Conservation (phyloP, 306 rosid genomes). For the Abrus precatorius region DNA sequence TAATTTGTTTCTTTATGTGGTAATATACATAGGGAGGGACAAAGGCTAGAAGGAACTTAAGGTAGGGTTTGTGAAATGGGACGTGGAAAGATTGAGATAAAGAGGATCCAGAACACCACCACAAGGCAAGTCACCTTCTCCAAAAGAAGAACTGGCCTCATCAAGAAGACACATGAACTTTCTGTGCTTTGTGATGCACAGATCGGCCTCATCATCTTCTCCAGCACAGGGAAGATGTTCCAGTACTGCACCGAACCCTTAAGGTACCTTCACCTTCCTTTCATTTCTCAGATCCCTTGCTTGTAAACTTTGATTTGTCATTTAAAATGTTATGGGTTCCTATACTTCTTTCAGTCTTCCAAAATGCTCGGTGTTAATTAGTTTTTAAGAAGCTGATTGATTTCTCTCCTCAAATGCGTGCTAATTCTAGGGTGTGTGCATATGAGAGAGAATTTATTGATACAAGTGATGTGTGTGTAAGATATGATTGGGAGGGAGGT, state of each 20-base stretch:
- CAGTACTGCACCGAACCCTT: constrained; percentile 63
- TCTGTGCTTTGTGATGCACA: constrained; percentile 82
- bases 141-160: constrained; percentile 63
- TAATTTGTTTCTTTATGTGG: constrained; percentile 21
- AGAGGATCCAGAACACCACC: constrained; percentile 71
- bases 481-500: not conserved
- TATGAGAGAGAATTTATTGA: too few species aligned
- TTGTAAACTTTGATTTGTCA: not conserved
- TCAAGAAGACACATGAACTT: constrained; percentile 84
- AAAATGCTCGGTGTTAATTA: not conserved
- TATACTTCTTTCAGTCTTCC: not conserved
- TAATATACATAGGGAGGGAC: not conserved
- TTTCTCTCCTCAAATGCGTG: not conserved
- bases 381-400: not conserved
- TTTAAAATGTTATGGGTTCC: not conserved
- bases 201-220: constrained; percentile 75
- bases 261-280: constrained; percentile 44
- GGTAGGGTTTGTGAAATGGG: constrained; percentile 60
- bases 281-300: not conserved
- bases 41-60: not conserved
- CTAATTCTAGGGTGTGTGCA: not conserved
- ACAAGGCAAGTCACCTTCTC: constrained; percentile 77
- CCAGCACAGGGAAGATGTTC: constrained; percentile 64
- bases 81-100: constrained; percentile 69
- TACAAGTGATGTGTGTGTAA: not conserved